Percentiles rank a stretch among this genome's conserved stretches.
These are phyloP conservation scores for Cadophora luteo-olivacea DNA, from an alignment of 2,329 filamentous ascomycete species.

Conservation along the genomic window DNA sequence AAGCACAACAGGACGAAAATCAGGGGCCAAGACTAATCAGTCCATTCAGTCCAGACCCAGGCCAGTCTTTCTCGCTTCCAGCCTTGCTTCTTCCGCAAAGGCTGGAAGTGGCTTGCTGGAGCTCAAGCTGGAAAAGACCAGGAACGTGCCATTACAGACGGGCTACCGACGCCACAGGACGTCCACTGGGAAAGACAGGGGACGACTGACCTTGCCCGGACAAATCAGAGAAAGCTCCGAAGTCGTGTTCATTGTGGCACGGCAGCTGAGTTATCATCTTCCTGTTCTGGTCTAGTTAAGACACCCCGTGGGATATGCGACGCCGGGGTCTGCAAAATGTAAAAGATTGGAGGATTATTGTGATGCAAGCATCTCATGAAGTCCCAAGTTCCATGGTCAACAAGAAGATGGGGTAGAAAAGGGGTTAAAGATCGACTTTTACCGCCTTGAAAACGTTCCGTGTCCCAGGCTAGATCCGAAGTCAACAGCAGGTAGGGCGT, in stretches of 20 bases:
- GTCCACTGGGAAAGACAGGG: neutral
- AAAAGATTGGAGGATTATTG: neutral
- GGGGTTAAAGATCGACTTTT: neutral
- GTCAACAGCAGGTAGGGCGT: neutral
- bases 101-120: conserved; percentile 9
- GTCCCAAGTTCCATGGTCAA: neutral
- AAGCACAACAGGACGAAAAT: neutral
- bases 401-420: neutral
- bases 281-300: neutral
- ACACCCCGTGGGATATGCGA: neutral
- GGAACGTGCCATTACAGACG: neutral
- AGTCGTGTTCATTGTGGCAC: conserved; percentile 7
- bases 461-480: neutral
- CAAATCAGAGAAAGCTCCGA: conserved; percentile 12
- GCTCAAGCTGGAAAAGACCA: neutral
- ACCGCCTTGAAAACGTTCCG: neutral
- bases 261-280: conserved; percentile 8
- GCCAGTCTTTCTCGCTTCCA: conserved; percentile 5
- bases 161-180: conserved; percentile 10
- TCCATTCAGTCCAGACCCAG: neutral
- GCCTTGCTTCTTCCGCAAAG: neutral
- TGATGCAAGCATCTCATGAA: neutral
- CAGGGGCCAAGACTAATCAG: neutral
- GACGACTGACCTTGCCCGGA: neutral
- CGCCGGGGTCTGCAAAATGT: neutral